Percentiles rank a stretch among this genome's conserved stretches.
phyloP scores from a whole-genome alignment of 148 eudicot genomes.

The Rhododendron henanense region DNA sequence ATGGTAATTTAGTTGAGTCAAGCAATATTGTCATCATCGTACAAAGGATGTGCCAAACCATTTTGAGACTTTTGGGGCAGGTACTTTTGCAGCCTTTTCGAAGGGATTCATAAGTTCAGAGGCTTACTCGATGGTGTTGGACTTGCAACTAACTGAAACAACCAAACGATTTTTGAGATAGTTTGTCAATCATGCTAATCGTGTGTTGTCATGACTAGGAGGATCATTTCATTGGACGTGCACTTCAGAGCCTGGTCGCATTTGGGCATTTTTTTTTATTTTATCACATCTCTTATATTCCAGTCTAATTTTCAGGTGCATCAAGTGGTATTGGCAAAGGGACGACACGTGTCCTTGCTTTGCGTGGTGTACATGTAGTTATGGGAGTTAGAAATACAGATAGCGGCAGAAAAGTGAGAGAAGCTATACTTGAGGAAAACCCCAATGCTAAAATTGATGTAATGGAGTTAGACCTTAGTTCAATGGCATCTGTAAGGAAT shows the following conservation, averaged over 20 bases:
- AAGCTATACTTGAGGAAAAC: conserved; percentile 48
- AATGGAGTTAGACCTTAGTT: conserved; percentile 84
- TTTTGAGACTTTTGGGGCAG: neutral
- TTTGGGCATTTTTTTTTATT: neutral
- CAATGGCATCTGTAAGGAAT: conserved; percentile 65
- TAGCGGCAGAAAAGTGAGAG: conserved; percentile 58
- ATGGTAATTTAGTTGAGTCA: neutral
- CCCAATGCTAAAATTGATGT: conserved; percentile 79
- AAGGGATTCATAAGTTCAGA: neutral
- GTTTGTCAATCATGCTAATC: neutral
- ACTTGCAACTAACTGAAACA: neutral
- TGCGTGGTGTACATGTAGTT: neutral
- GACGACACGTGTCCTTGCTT: neutral
- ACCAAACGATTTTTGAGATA: neutral
- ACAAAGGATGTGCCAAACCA: neutral
- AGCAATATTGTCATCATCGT: neutral
- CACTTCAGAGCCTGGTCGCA: neutral
- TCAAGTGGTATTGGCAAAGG: conserved; percentile 51
- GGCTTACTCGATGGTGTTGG: neutral
- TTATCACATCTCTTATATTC: neutral
- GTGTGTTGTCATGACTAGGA: neutral
- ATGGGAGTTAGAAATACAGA: conserved; percentile 16
- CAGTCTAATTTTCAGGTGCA: conserved; percentile 57
- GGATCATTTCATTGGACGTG: neutral
- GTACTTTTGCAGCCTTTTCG: neutral